phyloP scores from a whole-genome alignment of 768 basidiomycete species.

The Lactifluus echinatus region DNA sequence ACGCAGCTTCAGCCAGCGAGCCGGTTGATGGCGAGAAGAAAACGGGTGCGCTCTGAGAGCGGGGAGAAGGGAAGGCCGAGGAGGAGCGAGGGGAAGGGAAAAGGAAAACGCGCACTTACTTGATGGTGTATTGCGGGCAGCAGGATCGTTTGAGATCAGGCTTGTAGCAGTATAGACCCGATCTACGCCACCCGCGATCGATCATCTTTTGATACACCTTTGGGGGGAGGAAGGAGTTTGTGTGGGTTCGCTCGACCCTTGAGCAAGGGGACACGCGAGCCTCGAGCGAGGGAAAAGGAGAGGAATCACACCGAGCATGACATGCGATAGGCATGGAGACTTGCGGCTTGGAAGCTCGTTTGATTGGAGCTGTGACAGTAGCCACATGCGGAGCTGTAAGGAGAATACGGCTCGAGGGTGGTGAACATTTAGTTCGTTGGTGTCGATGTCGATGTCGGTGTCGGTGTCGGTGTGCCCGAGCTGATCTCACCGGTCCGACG shows the following conservation, averaged over 20 bases:
- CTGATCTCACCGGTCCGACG: background rate
- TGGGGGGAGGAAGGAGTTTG: background rate
- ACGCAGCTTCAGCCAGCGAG: background rate
- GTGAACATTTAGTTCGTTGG: background rate
- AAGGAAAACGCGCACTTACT: conserved; percentile 35
- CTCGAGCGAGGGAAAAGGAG: background rate
- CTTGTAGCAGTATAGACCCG: conserved; percentile 80
- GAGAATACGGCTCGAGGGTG: background rate
- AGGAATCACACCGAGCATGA: conserved; percentile 14
- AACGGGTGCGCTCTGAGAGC: background rate
- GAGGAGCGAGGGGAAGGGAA: background rate
- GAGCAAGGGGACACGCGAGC: background rate
- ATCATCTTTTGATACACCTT: conserved; percentile 79
- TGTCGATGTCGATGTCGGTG: background rate
- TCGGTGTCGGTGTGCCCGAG: background rate
- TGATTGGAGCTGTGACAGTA: background rate
- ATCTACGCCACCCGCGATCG: conserved; percentile 78
- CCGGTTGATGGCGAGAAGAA: background rate
- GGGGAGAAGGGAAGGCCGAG: too few relatives aligned
- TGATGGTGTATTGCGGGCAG: conserved; percentile 94
- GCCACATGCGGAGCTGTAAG: conserved; percentile 8
- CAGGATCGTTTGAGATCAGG: conserved; percentile 76
- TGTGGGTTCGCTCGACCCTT: background rate
- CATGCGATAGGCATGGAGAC: conserved; percentile 12
- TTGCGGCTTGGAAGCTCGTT: background rate